A percentile compares a stretch with the other conserved stretches of the same genome.
These are phyloP conservation scores for Pseudoturritis turrita DNA, from an alignment of 345 rosid genomes.

Conservation along the genomic window DNA sequence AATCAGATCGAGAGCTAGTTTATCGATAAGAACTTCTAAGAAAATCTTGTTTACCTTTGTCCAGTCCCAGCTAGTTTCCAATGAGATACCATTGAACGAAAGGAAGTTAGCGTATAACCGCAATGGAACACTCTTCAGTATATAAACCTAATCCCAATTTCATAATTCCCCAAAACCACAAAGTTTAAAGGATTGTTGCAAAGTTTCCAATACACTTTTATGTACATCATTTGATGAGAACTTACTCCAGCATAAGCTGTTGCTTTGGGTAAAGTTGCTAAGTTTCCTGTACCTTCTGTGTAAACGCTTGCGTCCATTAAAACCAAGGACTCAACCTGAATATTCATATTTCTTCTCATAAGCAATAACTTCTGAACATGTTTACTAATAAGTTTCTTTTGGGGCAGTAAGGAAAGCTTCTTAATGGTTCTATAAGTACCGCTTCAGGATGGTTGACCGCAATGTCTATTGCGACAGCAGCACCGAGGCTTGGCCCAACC, in stretches of 20 bases:
- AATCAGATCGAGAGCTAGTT: background rate
- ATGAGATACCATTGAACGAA: constrained; percentile 50
- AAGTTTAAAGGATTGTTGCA: background rate
- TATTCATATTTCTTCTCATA: background rate
- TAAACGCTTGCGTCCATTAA: constrained; percentile 90
- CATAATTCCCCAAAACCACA: background rate
- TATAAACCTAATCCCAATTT: constrained; percentile 40
- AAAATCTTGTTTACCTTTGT: constrained; percentile 50
- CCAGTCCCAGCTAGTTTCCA: constrained; percentile 69
- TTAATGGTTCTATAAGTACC: constrained; percentile 38
- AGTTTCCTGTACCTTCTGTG: constrained; percentile 83
- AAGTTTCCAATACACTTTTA: background rate
- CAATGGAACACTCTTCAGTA: constrained; percentile 73
- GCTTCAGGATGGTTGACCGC: constrained; percentile 76
- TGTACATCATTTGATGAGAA: background rate
- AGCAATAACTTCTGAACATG: background rate
- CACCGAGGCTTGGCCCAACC: constrained; percentile 97
- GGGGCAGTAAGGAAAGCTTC: background rate
- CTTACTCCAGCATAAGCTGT: constrained; percentile 87
- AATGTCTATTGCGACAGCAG: constrained; percentile 89
- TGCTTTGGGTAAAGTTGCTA: constrained; percentile 63
- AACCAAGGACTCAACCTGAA: constrained; percentile 70
- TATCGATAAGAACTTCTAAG: background rate
- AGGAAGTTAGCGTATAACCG: constrained; percentile 56
- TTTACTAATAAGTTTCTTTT: background rate